Evolutionary conservation across 495 filamentous ascomycete genomes (phyloP).

Genomic region (Immersiella caudata): DNA sequence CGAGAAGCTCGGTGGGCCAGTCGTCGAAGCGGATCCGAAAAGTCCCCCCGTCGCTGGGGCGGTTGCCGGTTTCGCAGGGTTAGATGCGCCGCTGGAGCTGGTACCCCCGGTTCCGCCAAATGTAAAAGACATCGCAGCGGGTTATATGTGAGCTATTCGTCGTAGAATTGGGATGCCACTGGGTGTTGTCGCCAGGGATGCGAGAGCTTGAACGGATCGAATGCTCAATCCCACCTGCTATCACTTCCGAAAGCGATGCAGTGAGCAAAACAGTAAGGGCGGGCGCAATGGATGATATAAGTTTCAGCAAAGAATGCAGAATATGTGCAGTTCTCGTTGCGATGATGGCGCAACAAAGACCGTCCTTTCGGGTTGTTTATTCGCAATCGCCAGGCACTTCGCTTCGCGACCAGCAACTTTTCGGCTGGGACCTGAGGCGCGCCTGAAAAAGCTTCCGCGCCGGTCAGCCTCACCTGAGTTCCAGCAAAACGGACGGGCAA

Average conservation of each 20-base stretch:
- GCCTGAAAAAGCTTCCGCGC: constrained; percentile 27
- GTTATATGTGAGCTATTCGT: neutral
- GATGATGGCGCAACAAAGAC: constrained; percentile 3
- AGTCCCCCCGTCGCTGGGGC: constrained; percentile 45
- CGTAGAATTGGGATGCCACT: neutral
- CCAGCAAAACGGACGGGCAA: neutral
- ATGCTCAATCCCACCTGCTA: neutral
- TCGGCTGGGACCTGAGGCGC: constrained; percentile 28
- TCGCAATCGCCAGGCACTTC: neutral
- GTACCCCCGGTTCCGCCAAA: constrained; percentile 33
- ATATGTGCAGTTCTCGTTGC: neutral
- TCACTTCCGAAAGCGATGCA: neutral
- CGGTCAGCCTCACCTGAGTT: constrained; percentile 24
- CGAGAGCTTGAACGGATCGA: neutral
- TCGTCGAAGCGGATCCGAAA: constrained; percentile 36
- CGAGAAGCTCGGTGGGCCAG: constrained; percentile 31
- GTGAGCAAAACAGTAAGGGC: neutral
- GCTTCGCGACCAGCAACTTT: constrained; percentile 24
- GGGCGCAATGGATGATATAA: neutral
- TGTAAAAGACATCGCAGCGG: constrained; percentile 36
- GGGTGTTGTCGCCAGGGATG: neutral
- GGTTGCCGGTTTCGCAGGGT: constrained; percentile 42
- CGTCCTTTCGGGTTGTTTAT: neutral
- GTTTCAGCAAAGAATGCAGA: neutral
- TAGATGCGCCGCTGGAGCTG: constrained; percentile 42